Conservation (phyloP, 139 green algal genomes). For the Mesostigma viride region DNA sequence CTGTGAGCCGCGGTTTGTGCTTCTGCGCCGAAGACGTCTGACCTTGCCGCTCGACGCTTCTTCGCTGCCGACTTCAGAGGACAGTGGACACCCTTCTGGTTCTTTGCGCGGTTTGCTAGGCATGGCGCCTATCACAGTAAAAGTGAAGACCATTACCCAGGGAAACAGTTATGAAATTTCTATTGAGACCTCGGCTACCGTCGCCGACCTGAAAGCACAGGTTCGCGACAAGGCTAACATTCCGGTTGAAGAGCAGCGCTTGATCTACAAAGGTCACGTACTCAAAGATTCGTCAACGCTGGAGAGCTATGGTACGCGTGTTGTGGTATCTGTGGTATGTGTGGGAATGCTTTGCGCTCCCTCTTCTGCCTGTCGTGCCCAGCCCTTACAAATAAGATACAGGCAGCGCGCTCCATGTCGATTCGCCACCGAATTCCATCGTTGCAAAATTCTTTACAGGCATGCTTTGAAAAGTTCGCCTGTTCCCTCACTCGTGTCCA, state of each 20-base stretch:
- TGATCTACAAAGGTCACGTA: conserved; percentile 90
- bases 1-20: too few relatives aligned
- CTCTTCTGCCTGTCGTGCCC: neutral
- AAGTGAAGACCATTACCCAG: too few relatives aligned
- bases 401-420: neutral
- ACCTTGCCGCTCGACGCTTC: too few relatives aligned
- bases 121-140: too few relatives aligned
- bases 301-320: conserved; percentile 32
- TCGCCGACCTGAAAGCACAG: conserved; percentile 63
- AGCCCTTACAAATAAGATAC: neutral
- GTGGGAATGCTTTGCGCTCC: neutral
- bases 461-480: neutral
- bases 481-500: neutral
- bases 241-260: conserved; percentile 45
- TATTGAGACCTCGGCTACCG: conserved; percentile 19
- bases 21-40: too few relatives aligned
- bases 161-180: too few relatives aligned
- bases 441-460: neutral
- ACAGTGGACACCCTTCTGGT: too few relatives aligned
- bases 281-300: conserved; percentile 79
- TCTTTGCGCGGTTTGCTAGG: too few relatives aligned
- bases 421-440: neutral
- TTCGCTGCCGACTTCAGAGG: too few relatives aligned
- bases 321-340: neutral
- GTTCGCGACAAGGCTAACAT: conserved; percentile 37